Conservation (phyloP, 2,329 filamentous ascomycete species). For the Diaporthe ilicicola region DNA sequence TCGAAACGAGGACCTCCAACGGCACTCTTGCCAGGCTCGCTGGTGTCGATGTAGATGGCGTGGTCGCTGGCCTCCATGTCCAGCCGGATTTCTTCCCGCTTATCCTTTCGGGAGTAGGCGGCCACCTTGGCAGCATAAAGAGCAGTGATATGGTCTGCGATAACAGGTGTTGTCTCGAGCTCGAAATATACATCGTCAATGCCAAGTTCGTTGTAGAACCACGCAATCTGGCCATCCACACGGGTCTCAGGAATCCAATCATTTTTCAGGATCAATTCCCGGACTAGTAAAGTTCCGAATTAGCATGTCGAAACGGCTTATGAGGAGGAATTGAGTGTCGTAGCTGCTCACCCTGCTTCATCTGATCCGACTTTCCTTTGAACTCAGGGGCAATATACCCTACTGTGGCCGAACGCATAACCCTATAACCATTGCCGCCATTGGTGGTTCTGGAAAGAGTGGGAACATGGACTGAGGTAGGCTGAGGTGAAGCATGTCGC, state of each 20-base stretch:
- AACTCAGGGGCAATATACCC: conserved; percentile 97
- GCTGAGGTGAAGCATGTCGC: conserved; percentile 84
- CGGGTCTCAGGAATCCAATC: conserved; percentile 88
- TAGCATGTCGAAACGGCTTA: conserved; percentile 16
- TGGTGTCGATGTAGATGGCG: conserved; percentile 98
- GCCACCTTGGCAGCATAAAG: conserved; percentile 97
- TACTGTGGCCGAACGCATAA: conserved; percentile 87
- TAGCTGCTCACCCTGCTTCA: conserved; percentile 72
- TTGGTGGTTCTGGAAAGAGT: conserved; percentile 55
- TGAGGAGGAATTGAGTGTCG: neutral
- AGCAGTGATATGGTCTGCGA: conserved; percentile 93
- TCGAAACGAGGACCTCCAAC: conserved; percentile 89
- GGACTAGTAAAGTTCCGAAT: conserved; percentile 63
- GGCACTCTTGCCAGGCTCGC: conserved; percentile 82
- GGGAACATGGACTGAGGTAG: conserved; percentile 82
- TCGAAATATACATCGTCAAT: conserved; percentile 99
- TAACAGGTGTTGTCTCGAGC: conserved; percentile 84
- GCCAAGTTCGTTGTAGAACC: conserved; percentile 98
- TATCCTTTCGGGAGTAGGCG: conserved; percentile 90
- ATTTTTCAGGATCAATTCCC: conserved; percentile 78
- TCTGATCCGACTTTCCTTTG: conserved; percentile 90
- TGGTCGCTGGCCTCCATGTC: conserved; percentile 96
- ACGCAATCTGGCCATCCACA: conserved; percentile 84
- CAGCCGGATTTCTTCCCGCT: conserved; percentile 90
- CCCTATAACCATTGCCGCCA: conserved; percentile 69